Base-by-base conservation (phyloP, 1,139 yeast species). In the Suhomyces ambrosiae region DNA sequence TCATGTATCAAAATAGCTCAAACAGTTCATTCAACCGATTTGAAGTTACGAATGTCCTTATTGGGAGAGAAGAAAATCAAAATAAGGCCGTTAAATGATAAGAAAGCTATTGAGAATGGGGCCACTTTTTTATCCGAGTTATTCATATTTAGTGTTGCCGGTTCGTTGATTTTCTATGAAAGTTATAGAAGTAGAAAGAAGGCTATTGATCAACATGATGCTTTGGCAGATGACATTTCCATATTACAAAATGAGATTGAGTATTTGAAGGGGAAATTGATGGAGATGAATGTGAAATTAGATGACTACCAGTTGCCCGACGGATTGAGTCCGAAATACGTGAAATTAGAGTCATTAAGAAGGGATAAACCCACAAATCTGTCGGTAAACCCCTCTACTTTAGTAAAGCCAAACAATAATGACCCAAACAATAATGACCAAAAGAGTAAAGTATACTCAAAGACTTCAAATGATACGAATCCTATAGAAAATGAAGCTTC, bases 31-130 rank as follows among this genome's bases (percentile, higher is more conserved):
- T 68, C 69, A 32, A 69, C 86, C 2, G 96, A 88, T 53, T 70
- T 81, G 37, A 62, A 63, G 31, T 62, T 86, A 46, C 74, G 89
- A 34, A 74, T 80, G 77, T 70, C 78, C 27, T 69, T 87, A 30
- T 61, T 83, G 41, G 87, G 92, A 7, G 82, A 78, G 44, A 66
- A 68, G 29, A 72, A 71, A 35, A 69, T 68, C 43, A 78, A 74
- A 48, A 75, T 87, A 8, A 71, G 95, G 32, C 96, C 96, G 0
- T 71, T 88, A 52, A 88, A 86, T 54, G 96, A 88, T 49, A 80
- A 82, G 16, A 82, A 80, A 54, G 96, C 96, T 29, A 78, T 88
- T 30, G 95, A 88, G 44, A 79, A 74, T 40, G 96, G 96, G 1
- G 95, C 96, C 31, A 83, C 76, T 33, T 80, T 87, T 53, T 62